phyloP scores from a whole-genome alignment of 371 early-diverging fungal genomes.

The Mortierella sp. region DNA sequence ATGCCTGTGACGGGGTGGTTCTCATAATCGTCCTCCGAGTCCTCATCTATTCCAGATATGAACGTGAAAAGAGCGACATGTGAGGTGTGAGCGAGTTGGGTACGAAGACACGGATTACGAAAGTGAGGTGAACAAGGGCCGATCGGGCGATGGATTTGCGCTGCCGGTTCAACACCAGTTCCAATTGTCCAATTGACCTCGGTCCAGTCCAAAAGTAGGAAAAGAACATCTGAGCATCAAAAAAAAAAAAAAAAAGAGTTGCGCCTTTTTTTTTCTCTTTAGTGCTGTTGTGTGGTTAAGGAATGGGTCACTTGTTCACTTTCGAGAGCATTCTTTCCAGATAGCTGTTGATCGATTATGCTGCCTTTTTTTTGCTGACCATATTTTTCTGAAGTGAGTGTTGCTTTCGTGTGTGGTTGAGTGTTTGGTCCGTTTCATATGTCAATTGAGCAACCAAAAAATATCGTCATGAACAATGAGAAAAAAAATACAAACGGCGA shows the following conservation, averaged over 20 bases:
- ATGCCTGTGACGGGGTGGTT: slow-evolving; percentile 25
- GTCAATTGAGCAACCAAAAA: slow-evolving; percentile 6
- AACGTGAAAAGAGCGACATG: not conserved
- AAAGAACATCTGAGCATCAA: not conserved
- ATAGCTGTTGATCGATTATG: not conserved
- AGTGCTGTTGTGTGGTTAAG: not conserved
- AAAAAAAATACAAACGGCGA: slow-evolving; percentile 5
- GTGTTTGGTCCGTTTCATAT: not conserved
- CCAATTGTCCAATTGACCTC: not conserved
- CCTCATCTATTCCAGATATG: slow-evolving; percentile 24
- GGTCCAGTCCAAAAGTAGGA: not conserved
- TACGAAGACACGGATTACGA: not conserved
- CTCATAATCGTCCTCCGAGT: slow-evolving; percentile 45
- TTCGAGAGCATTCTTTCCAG: slow-evolving; percentile 14
- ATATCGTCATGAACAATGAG: slow-evolving; percentile 5
- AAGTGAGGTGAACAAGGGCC: not conserved
- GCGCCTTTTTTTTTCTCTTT: slow-evolving; percentile 4
- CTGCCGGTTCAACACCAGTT: not conserved
- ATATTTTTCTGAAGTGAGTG: not conserved
- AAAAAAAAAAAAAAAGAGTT: slow-evolving; percentile 4
- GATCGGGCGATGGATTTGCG: not conserved
- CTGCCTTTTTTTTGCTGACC: not conserved
- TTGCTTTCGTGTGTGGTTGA: not conserved
- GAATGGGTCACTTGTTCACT: not conserved
- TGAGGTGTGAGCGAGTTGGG: not conserved